These are phyloP conservation scores for Penicillium atrosanguineum DNA, from an alignment of 495 filamentous ascomycete genomes.

Conservation along the genomic window DNA sequence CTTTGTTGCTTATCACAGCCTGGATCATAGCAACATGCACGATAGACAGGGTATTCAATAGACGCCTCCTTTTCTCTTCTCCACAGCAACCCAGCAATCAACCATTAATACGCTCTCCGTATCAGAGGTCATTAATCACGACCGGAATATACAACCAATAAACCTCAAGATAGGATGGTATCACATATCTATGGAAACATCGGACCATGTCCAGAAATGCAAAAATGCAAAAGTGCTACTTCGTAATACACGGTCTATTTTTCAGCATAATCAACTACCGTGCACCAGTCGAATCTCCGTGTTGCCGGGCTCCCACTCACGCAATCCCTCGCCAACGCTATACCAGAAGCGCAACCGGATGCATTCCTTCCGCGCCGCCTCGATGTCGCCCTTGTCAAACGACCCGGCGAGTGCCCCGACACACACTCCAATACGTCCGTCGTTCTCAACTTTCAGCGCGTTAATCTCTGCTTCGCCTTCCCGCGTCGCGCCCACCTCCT, in stretches of 20 bases:
- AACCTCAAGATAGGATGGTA: neutral
- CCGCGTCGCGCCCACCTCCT: slow-evolving; percentile 54
- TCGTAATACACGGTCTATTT: neutral
- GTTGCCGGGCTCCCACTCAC: slow-evolving; percentile 76
- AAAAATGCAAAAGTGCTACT: neutral
- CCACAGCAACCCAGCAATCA: no score
- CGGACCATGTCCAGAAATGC: neutral
- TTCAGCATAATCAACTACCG: slow-evolving; percentile 12
- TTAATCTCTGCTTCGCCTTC: slow-evolving; percentile 61
- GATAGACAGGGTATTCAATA: no score
- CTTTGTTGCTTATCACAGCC: no score
- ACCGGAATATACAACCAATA: no score
- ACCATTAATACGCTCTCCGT: no score
- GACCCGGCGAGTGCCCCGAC: slow-evolving; percentile 56
- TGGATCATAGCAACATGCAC: no score
- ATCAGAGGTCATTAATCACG: no score
- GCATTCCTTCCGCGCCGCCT: slow-evolving; percentile 64
- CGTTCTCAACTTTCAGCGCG: slow-evolving; percentile 62
- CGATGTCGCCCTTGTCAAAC: slow-evolving; percentile 66
- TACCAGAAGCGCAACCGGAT: slow-evolving; percentile 87
- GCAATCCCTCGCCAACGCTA: slow-evolving; percentile 77
- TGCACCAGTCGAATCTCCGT: slow-evolving; percentile 65
- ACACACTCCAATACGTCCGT: slow-evolving; percentile 57
- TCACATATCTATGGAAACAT: neutral
- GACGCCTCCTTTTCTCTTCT: no score